Evolutionary conservation across 768 basidiomycete genomes (phyloP).

Genomic region (Mycena epipterygia): DNA sequence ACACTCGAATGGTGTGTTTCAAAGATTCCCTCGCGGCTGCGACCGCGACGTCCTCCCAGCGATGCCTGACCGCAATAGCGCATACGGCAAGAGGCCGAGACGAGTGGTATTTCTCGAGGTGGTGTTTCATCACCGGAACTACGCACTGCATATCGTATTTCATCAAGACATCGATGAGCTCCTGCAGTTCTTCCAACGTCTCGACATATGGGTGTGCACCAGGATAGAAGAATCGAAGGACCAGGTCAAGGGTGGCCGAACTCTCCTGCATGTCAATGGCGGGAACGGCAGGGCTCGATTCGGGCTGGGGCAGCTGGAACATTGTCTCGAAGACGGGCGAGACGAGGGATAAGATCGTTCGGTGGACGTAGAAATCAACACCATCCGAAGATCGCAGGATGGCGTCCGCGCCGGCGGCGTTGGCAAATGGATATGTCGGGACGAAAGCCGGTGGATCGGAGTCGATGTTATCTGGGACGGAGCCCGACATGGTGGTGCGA

Average conservation of each 20-base stretch:
- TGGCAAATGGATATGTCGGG: not conserved
- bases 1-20: not conserved
- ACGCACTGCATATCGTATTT: conserved; percentile 22
- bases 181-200: not conserved
- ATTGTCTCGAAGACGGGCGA: conserved; percentile 41
- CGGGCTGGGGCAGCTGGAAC: conserved; percentile 37
- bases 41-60: conserved; percentile 7
- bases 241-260: not conserved
- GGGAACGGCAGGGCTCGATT: not conserved
- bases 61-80: not conserved
- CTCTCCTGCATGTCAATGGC: not conserved
- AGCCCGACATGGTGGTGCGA: too few species aligned
- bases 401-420: conserved; percentile 25
- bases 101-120: not conserved
- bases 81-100: not conserved
- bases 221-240: conserved; percentile 22
- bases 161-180: conserved; percentile 10
- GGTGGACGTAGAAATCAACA: conserved; percentile 35
- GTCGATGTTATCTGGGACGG: too few species aligned
- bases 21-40: conserved; percentile 15
- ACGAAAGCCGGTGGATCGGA: too few species aligned
- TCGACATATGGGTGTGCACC: not conserved
- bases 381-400: conserved; percentile 40
- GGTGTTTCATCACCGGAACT: not conserved
- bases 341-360: conserved; percentile 35